Base-by-base conservation (phyloP, 805 yeast species). In the Wickerhamomyces pijperi region DNA sequence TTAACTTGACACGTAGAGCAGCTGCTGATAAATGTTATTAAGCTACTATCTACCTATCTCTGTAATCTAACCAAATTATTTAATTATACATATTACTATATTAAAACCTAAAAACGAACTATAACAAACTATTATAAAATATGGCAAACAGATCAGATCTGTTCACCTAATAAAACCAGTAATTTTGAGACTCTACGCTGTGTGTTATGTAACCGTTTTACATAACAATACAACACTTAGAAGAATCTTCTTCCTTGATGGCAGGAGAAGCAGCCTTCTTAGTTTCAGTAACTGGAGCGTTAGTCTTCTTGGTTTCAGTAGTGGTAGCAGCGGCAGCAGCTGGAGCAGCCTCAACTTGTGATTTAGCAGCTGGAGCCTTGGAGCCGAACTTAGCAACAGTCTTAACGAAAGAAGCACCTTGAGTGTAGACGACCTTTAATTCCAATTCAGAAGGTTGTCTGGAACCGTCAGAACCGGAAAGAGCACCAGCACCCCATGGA, bases 401-500 rank as follows among this genome's bases (percentile, higher is more conserved):
- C 39, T 64, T 58, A 53, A 64, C 77, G 62, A 85, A 85, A 28
- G 66, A 56, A 42, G 64, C 57, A 56, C 94, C 95, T 65, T 84
- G 95, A 40, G 63, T 63, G 38, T 55, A 53, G 21, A 86, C 88
- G 40, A 82, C 58, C 46, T 70, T 70, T 55, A 70, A 61, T 60
- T 85, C 95, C 40, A 79, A 62, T 16, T 65, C 69, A 36, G 77
- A 49, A 25, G 86, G 81, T 46, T 65, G 63, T 65, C 92, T 76
- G 7, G 82, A 72, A 36, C 94, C 94, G 54, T 81, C 90, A 37
- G 70, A 65, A 36, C 76, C 84, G 28, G 94, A 87, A 50, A 70
- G 67, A 31, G 83, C 64, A 48, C 94, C 94, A 32, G 94, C 79
- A 56, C 94, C 95, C 85, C 87, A 85, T 36, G 94, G 76, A 18